Base-by-base conservation (phyloP, 352 stramenopile species). In the Globisporangium cylindrosporum region DNA sequence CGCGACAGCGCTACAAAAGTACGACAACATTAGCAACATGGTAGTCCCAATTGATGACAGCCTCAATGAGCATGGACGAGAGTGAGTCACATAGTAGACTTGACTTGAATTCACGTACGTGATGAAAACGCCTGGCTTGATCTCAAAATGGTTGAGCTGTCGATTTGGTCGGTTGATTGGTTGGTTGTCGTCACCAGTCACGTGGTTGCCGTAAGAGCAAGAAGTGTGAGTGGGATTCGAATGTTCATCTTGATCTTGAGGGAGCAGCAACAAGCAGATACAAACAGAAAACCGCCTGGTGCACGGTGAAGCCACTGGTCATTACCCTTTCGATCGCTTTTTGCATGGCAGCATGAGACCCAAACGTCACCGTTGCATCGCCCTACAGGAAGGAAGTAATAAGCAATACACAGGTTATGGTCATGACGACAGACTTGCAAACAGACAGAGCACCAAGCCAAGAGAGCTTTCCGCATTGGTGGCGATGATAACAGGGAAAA, bases 281-380 rank as follows among this genome's bases (percentile, higher is more conserved):
- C 18, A 51, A 51, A 51, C 43, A 51, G 22, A 51, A n/a, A 20
- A n/a, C 43, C 43, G 43, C 43, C 43, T 51, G 18, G 43, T 18
- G 43, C 43, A 24, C 7, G 43, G 43, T 51, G 43, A 15, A 6
- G 14, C 18, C 18, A 20, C 43, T 51, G 18, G 43, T 51, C n/a
- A 62, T 68, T 70, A 94, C 87, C 82, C 78, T 76, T 41, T 92
- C 84, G 65, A 95, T 78, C n/a, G 88, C 88, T 59, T 86, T 84
- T 32, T 65, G 32, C 78, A 87, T 88, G 59, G 83, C 84, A 6
- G 73, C 75, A n/a, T 85, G 74, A 15, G 88, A 94, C 25, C 69
- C 71, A 72, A 93, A 95, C n/a, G 82, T 90, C 71, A 94, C 85
- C 1, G 92, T 74, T n/a, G 88, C 88, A 48, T 95, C 88, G n/a